phyloP scores from a whole-genome alignment of 2,329 filamentous ascomycete genomes.

The Myriosclerotinia scirpicola region DNA sequence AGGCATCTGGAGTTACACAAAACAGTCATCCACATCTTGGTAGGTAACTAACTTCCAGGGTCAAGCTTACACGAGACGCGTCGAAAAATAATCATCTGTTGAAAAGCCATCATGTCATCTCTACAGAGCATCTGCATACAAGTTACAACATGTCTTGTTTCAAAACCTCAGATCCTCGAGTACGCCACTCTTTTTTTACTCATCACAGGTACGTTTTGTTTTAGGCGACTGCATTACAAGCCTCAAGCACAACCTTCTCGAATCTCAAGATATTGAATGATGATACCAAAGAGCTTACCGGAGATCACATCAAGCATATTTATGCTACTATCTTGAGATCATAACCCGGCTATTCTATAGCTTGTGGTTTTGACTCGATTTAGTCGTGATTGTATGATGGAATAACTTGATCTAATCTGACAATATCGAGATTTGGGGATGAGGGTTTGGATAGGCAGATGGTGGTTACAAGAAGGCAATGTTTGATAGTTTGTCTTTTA shows the following conservation, averaged over 20 bases:
- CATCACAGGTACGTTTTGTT: not conserved
- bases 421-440: slow-evolving; percentile 10
- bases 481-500: not conserved
- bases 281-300: slow-evolving; percentile 33
- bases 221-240: not conserved
- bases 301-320: slow-evolving; percentile 23
- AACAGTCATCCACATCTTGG: not conserved
- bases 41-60: not conserved
- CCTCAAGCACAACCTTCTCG: not conserved
- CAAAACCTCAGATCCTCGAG: not conserved
- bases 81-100: not conserved
- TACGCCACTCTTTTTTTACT: not conserved
- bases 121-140: not conserved
- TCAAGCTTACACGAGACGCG: slow-evolving; percentile 2
- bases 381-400: slow-evolving; percentile 22
- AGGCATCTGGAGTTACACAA: not conserved
- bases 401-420: slow-evolving; percentile 28
- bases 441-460: not conserved
- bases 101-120: not conserved
- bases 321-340: slow-evolving; percentile 20
- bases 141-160: not conserved
- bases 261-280: slow-evolving; percentile 24
- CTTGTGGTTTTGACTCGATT: slow-evolving; percentile 26
- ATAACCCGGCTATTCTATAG: slow-evolving; percentile 25
- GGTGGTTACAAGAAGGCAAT: not conserved